phyloP scores from a whole-genome alignment of 2,329 filamentous ascomycete genomes.

The Didymella pinodella region DNA sequence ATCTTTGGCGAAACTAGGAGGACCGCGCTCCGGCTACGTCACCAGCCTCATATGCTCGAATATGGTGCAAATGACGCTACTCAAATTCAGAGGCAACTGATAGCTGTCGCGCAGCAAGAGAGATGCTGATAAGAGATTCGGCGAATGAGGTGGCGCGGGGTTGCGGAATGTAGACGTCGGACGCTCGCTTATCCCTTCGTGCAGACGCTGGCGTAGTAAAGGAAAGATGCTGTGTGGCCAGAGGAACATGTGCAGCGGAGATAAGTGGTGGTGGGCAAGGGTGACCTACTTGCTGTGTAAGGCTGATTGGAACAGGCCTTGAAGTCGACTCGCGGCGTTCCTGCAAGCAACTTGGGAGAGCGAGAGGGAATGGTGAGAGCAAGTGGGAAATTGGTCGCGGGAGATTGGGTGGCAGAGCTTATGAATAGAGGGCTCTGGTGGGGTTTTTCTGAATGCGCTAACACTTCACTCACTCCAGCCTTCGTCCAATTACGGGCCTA shows the following conservation, averaged over 20 bases:
- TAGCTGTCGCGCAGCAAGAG: constrained; percentile 36
- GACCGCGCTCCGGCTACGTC: constrained; percentile 31
- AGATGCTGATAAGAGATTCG: constrained; percentile 44
- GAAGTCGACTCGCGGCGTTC: constrained; percentile 38
- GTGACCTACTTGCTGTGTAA: constrained; percentile 42
- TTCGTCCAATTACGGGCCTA: constrained; percentile 43
- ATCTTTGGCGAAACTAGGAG: constrained; percentile 22
- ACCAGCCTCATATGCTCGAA: constrained; percentile 28
- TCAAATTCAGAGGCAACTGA: constrained; percentile 32
- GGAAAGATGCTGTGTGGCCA: constrained; percentile 25
- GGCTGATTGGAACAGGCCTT: constrained; percentile 37
- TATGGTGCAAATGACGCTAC: constrained; percentile 36
- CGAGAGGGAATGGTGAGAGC: constrained; percentile 25
- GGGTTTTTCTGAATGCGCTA: constrained; percentile 50
- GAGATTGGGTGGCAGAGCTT: constrained; percentile 41
- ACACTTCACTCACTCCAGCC: constrained; percentile 42
- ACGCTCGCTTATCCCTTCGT: constrained; percentile 37
- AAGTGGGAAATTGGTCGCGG: constrained; percentile 27
- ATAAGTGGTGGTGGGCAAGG: constrained; percentile 24
- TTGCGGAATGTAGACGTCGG: constrained; percentile 22
- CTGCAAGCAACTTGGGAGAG: constrained; percentile 42
- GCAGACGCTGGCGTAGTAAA: constrained; percentile 27
- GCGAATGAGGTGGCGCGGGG: constrained; percentile 48
- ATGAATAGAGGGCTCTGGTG: constrained; percentile 47
- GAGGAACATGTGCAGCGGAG: constrained; percentile 26